Evolutionary conservation across 495 filamentous ascomycete genomes (phyloP).

Genomic region (Cladorrhinum samala): DNA sequence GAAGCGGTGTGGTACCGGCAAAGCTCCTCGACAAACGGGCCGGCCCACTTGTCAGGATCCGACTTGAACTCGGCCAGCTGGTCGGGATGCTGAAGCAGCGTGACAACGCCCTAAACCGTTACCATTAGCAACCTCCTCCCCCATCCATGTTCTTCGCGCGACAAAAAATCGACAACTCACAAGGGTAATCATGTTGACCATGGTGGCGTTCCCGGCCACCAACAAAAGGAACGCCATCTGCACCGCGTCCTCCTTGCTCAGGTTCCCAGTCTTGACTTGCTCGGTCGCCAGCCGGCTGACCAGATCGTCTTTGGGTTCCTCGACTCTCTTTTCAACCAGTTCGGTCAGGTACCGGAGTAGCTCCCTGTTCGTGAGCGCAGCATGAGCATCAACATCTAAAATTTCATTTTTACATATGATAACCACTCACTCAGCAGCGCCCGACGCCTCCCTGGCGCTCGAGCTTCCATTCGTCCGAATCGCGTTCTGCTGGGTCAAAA

Average conservation of each 20-base stretch:
- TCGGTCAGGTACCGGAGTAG: constrained; percentile 34
- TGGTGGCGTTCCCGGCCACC: constrained; percentile 43
- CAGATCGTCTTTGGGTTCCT: constrained; percentile 35
- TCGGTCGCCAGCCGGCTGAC: constrained; percentile 37
- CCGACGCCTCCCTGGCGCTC: constrained; percentile 35
- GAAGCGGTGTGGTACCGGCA: constrained; percentile 41
- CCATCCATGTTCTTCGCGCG: background rate
- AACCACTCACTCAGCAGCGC: constrained; percentile 27
- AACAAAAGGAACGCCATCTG: constrained; percentile 42
- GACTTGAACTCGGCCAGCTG: constrained; percentile 33
- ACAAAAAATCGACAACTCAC: constrained; percentile 11
- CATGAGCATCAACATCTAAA: no score
- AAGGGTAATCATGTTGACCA: constrained; percentile 44
- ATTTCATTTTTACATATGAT: background rate
- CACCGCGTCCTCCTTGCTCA: constrained; percentile 33
- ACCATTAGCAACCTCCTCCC: background rate
- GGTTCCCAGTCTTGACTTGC: constrained; percentile 33
- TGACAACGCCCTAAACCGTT: constrained; percentile 32
- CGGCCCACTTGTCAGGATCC: constrained; percentile 24
- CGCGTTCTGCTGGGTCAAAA: constrained; percentile 35
- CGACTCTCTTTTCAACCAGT: constrained; percentile 32
- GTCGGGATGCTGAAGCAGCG: constrained; percentile 32
- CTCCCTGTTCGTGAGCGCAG: constrained; percentile 23
- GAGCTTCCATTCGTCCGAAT: constrained; percentile 40
- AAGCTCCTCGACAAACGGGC: constrained; percentile 39